Percentiles rank a stretch among this genome's conserved stretches.
phyloP scores from a whole-genome alignment of 176 grass and related monocot genomes.

The Elymus sibiricus region DNA sequence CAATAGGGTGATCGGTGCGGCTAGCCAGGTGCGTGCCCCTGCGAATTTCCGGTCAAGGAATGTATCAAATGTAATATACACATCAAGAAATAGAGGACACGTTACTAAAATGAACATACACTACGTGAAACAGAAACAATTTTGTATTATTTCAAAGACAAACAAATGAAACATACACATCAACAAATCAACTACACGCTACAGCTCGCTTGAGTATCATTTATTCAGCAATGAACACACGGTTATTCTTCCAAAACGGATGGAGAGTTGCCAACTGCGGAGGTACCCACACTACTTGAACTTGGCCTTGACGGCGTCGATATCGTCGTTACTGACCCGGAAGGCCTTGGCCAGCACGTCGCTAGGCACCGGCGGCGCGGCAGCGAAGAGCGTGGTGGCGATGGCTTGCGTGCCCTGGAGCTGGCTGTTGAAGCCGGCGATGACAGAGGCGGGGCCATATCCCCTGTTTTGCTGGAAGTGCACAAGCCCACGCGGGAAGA shows the following conservation, averaged over 20 bases:
- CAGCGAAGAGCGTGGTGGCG: conserved; percentile 49
- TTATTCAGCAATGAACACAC: background rate
- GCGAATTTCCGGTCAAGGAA: no score
- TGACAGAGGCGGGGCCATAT: conserved; percentile 26
- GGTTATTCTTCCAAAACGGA: background rate
- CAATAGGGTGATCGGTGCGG: no score
- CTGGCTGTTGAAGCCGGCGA: conserved; percentile 80
- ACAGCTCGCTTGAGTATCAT: background rate
- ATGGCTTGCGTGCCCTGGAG: conserved; percentile 62
- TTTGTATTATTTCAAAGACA: background rate
- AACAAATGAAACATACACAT: background rate
- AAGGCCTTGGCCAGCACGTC: conserved; percentile 67
- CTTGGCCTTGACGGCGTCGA: conserved; percentile 49
- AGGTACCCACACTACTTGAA: conserved; percentile 32
- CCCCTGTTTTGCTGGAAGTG: conserved; percentile 80
- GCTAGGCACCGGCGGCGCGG: conserved; percentile 27
- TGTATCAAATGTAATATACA: no score
- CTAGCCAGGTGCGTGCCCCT: no score
- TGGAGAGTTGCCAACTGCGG: background rate
- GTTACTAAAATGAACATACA: no score
- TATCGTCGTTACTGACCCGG: conserved; percentile 7
- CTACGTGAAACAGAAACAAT: background rate
- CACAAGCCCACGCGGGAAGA: conserved; percentile 58
- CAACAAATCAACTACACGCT: background rate
- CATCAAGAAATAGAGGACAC: no score